Percentiles rank a stretch among this genome's conserved stretches.
These are phyloP conservation scores for Avena atlantica DNA, from an alignment of 176 grass and related monocot genomes.

Conservation along the genomic window DNA sequence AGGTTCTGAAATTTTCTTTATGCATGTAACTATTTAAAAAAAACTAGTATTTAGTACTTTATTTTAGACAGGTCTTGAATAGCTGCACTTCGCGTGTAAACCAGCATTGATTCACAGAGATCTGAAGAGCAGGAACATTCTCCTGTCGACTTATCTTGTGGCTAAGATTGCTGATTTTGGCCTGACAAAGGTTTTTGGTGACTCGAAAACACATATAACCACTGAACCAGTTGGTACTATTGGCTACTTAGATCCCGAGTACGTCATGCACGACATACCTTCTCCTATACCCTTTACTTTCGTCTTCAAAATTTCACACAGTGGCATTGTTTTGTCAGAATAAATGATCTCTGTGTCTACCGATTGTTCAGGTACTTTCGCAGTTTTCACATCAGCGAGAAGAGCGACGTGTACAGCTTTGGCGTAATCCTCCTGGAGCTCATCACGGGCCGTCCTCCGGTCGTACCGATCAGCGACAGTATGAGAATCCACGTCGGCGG, in stretches of 20 bases:
- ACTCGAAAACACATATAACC: conserved; percentile 43
- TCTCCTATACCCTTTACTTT: neutral
- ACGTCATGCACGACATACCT: neutral
- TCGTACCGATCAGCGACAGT: conserved; percentile 27
- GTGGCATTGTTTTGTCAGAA: neutral
- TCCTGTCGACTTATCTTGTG: conserved; percentile 34
- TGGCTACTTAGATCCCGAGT: conserved; percentile 60
- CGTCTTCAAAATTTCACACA: neutral
- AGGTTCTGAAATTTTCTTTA: conserved; percentile 15
- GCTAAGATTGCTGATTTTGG: conserved; percentile 64
- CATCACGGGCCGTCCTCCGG: conserved; percentile 32
- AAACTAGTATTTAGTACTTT: neutral
- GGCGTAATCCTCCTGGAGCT: conserved; percentile 47
- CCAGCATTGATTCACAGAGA: conserved; percentile 59
- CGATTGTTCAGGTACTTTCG: conserved; percentile 34
- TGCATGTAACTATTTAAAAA: neutral
- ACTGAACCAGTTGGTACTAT: conserved; percentile 47
- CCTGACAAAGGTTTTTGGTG: conserved; percentile 51
- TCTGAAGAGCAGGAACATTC: conserved; percentile 60
- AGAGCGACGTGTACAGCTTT: conserved; percentile 49
- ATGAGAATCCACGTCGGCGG: conserved; percentile 48
- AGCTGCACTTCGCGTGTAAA: conserved; percentile 42
- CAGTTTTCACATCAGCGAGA: conserved; percentile 37
- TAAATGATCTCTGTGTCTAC: neutral
- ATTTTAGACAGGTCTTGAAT: conserved; percentile 45